Base-by-base conservation (phyloP, 495 filamentous ascomycete species). In the Lasiosphaeris hirsuta region DNA sequence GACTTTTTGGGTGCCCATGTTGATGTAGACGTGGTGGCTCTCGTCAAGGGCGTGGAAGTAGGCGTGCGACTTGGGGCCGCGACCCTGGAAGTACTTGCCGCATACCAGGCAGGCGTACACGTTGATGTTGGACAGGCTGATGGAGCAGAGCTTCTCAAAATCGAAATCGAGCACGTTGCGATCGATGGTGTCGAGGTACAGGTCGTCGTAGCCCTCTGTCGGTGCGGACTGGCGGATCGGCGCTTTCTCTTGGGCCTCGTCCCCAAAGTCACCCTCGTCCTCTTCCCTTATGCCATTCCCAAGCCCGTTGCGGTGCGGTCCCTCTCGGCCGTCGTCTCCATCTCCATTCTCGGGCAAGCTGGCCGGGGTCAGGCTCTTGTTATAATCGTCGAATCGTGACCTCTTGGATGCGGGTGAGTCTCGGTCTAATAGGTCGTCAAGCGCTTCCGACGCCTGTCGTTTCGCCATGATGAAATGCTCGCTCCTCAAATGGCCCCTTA, bases 81-180 rank as follows among this genome's bases (percentile, higher is more conserved):
- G 83, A 15, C 94, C 94, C 69, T 96, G 92, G 70, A 88, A 99
- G 76, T 97, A 99, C 77, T 94, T 96, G 33, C 94, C 95, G 69
- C 94, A 99, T 0, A 97, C 90, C 18, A 99, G 81, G 66, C 94
- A 99, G 3, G 95, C 94, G 70, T 99, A 99, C 49, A 99, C 92
- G 63, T 99, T 97, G 76, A 97, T 97, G 67, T 97, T 97, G 17
- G 92, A 96, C 9, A 99, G 77, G 19, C 89, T 93, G 61, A 97
- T 79, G 2, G 95, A 97, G 77, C 94, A 99, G 15, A 96, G 83
- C 78, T 97, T 97, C 66, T 97, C 93, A 70, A 99, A 99, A 70
- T 99, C 94, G 65, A 96, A 96, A 71, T 96, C 92, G 14, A 96
- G 84, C 13, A 96, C 78, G 64, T 78, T 76, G 59, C 94, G 90